A percentile compares a stretch with the other conserved stretches of the same genome.
phyloP scores from a whole-genome alignment of 805 yeast species.

The Lachancea mirantina region DNA sequence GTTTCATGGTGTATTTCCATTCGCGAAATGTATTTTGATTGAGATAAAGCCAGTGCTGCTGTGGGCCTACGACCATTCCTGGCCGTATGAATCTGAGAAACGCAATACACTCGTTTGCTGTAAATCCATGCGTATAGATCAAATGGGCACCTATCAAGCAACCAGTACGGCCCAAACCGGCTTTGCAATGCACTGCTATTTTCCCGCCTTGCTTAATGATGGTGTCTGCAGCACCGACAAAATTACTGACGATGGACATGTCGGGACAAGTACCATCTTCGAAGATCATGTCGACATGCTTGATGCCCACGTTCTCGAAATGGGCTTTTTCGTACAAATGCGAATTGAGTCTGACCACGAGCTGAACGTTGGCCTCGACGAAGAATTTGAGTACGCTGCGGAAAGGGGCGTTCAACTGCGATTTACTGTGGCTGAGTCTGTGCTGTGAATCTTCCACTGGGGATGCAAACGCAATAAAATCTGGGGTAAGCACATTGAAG shows the following conservation, averaged over 20 bases:
- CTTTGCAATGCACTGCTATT: conserved; percentile 98
- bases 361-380: conserved; percentile 61
- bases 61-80: conserved; percentile 99
- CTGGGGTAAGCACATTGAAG: conserved; percentile 83
- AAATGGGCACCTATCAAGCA: conserved; percentile 96
- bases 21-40: conserved; percentile 95
- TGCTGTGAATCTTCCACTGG: conserved; percentile 61
- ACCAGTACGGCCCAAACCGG: conserved; percentile 96
- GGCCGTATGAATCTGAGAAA: conserved; percentile 95
- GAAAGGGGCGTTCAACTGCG: conserved; percentile 61
- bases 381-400: conserved; percentile 76
- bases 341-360: conserved; percentile 88
- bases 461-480: conserved; percentile 95
- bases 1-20: conserved; percentile 87
- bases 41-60: conserved; percentile 95
- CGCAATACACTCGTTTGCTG: conserved; percentile 94
- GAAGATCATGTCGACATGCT: conserved; percentile 91
- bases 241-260: conserved; percentile 83
- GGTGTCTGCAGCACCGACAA: conserved; percentile 92
- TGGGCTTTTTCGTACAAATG: conserved; percentile 81
- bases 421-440: conserved; percentile 14
- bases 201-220: conserved; percentile 81
- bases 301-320: conserved; percentile 74
- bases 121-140: conserved; percentile 92
- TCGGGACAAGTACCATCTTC: conserved; percentile 99